Evolutionary conservation across 1,139 yeast species (phyloP).

Genomic region (Lodderomyces oxycetoniae): DNA sequence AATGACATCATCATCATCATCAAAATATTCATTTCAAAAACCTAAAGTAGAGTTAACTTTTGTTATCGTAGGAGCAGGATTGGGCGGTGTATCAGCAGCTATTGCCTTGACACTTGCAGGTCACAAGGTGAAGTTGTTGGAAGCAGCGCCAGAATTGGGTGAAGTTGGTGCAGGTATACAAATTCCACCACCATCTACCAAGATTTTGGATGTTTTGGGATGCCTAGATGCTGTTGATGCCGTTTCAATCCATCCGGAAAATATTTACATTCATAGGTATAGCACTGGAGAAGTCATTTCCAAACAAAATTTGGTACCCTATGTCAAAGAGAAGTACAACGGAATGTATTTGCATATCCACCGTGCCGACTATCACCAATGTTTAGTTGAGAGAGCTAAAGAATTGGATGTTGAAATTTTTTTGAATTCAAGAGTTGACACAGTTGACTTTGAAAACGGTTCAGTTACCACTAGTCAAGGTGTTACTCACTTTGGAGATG

Average conservation of each 20-base stretch:
- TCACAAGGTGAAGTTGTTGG: constrained; percentile 29
- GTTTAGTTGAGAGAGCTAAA: constrained; percentile 20
- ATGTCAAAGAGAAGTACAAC: constrained; percentile 18
- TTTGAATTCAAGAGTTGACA: constrained; percentile 19
- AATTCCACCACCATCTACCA: constrained; percentile 29
- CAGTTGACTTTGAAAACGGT: constrained; percentile 20
- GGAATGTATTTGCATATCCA: constrained; percentile 24
- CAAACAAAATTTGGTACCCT: constrained; percentile 20
- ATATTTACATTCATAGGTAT: constrained; percentile 21
- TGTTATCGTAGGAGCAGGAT: constrained; percentile 28
- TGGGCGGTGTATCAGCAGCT: constrained; percentile 35
- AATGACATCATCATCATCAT: constrained; percentile 2
- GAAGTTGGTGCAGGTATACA: constrained; percentile 43
- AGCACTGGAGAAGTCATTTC: constrained; percentile 21
- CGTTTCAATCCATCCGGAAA: constrained; percentile 22
- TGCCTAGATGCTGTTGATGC: constrained; percentile 19
- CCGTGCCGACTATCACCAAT: constrained; percentile 27
- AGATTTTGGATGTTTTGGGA: constrained; percentile 23
- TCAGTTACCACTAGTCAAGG: constrained; percentile 23
- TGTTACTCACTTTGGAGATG: constrained; percentile 22
- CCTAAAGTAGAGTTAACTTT: constrained; percentile 7
- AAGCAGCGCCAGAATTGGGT: constrained; percentile 26
- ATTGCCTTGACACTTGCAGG: constrained; percentile 29
- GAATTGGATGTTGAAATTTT: constrained; percentile 21
- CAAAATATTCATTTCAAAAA: constrained; percentile 5